phyloP scores from a whole-genome alignment of 2,329 filamentous ascomycete species.

The Aspergillus jensenii region DNA sequence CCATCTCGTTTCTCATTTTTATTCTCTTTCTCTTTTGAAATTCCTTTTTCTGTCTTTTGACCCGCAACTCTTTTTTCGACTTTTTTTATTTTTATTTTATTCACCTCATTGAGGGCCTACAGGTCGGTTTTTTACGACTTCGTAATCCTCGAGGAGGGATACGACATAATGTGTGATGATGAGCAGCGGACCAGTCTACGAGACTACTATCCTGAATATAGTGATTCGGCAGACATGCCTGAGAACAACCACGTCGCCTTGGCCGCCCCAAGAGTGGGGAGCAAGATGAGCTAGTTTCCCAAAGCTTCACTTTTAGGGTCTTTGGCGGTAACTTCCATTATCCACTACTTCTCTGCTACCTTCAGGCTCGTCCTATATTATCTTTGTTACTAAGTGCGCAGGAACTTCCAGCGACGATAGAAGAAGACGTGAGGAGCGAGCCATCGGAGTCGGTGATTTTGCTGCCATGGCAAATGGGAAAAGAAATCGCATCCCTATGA shows the following conservation, averaged over 20 bases:
- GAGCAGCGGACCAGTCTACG: constrained; percentile 16
- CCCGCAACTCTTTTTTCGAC: constrained; percentile 9
- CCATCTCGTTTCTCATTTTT: background rate
- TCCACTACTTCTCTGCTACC: background rate
- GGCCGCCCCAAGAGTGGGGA: background rate
- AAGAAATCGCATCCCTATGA: background rate
- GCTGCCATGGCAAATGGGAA: background rate
- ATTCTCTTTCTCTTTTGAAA: constrained; percentile 5
- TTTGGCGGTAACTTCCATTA: constrained; percentile 6
- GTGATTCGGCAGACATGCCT: constrained; percentile 16
- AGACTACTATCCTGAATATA: constrained; percentile 19
- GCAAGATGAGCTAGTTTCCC: background rate
- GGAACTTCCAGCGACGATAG: constrained; percentile 1
- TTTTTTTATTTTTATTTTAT: constrained; percentile 7
- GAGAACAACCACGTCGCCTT: constrained; percentile 1
- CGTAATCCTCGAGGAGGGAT: constrained; percentile 12
- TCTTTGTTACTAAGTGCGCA: constrained; percentile 11
- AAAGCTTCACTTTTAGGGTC: background rate
- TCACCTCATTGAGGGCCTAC: background rate
- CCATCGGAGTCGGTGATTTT: background rate
- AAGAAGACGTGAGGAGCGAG: background rate
- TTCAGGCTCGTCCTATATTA: constrained; percentile 8
- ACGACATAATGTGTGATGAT: constrained; percentile 26
- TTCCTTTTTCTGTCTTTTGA: background rate
- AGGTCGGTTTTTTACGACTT: constrained; percentile 1